Conservation (phyloP, 2,329 filamentous ascomycete genomes). For the Myriosclerotinia scirpicola region DNA sequence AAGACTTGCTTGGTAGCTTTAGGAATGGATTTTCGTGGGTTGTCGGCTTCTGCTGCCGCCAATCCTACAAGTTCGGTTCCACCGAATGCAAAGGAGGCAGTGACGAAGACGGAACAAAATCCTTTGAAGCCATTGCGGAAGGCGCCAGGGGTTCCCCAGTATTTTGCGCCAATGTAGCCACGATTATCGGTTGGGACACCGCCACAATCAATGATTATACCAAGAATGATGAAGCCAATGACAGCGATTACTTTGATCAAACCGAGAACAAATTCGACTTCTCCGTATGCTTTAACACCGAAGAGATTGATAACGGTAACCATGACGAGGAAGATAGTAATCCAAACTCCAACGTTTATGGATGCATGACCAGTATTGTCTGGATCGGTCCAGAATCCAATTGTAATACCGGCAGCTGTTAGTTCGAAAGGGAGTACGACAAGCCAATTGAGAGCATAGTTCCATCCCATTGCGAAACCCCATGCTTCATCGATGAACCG, state of each 20-base stretch:
- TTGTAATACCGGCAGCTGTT: constrained; percentile 79
- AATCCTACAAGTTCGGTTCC: constrained; percentile 76
- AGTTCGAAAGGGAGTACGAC: constrained; percentile 81
- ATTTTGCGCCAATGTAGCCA: constrained; percentile 59
- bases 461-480: constrained; percentile 96
- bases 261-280: constrained; percentile 88
- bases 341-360: constrained; percentile 65
- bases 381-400: constrained; percentile 72
- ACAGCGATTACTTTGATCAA: constrained; percentile 83
- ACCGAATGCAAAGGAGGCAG: constrained; percentile 70
- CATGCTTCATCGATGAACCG: constrained; percentile 93
- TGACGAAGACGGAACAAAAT: constrained; percentile 69
- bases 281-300: constrained; percentile 84
- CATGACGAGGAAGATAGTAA: constrained; percentile 76
- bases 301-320: constrained; percentile 85
- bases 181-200: constrained; percentile 57
- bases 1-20: constrained; percentile 92
- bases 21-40: constrained; percentile 77
- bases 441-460: constrained; percentile 86
- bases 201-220: constrained; percentile 72
- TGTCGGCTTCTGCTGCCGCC: constrained; percentile 73
- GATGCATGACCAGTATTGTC: constrained; percentile 46
- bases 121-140: constrained; percentile 73
- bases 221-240: constrained; percentile 82
- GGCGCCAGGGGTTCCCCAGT: constrained; percentile 79